Percentiles rank a stretch among this genome's conserved stretches.
Evolutionary conservation across 192 early-diverging fungal genomes (phyloP).

Genomic region (Coemansia sp.): DNA sequence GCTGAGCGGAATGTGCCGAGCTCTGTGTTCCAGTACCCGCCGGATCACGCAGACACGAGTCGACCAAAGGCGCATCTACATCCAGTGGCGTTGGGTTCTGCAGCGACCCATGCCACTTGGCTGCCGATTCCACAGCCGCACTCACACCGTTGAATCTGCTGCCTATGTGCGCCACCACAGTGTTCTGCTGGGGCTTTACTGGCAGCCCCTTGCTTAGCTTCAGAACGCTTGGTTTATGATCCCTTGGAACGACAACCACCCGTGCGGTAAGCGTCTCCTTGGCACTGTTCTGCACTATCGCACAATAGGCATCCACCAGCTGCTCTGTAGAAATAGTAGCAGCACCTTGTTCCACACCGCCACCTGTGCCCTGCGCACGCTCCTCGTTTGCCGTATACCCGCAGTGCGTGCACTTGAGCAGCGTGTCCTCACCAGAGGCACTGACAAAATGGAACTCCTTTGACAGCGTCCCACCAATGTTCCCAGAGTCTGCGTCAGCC

Average conservation of each 20-base stretch:
- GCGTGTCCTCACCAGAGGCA: constrained; percentile 75
- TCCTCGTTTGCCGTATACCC: constrained; percentile 87
- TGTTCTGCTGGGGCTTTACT: constrained; percentile 8
- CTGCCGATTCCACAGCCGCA: background rate
- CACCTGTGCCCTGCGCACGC: constrained; percentile 50
- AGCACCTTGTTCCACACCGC: background rate
- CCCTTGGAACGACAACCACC: constrained; percentile 16
- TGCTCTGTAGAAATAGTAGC: background rate
- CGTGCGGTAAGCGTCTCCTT: background rate
- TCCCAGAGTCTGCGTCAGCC: constrained; percentile 89
- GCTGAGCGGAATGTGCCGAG: background rate
- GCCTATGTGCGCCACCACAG: constrained; percentile 3
- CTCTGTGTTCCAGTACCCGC: background rate
- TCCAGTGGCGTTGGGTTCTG: background rate
- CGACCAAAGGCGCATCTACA: background rate
- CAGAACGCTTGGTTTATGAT: constrained; percentile 26
- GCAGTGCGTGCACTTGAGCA: constrained; percentile 72
- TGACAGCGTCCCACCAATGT: constrained; percentile 84
- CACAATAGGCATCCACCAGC: constrained; percentile 1
- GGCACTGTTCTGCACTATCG: background rate
- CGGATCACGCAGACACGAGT: background rate
- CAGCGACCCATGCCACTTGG: constrained; percentile 1
- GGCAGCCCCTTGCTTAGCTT: constrained; percentile 35
- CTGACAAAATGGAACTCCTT: constrained; percentile 89
- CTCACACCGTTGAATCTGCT: background rate